phyloP scores from a whole-genome alignment of 768 basidiomycete genomes.

The Imleria badia region DNA sequence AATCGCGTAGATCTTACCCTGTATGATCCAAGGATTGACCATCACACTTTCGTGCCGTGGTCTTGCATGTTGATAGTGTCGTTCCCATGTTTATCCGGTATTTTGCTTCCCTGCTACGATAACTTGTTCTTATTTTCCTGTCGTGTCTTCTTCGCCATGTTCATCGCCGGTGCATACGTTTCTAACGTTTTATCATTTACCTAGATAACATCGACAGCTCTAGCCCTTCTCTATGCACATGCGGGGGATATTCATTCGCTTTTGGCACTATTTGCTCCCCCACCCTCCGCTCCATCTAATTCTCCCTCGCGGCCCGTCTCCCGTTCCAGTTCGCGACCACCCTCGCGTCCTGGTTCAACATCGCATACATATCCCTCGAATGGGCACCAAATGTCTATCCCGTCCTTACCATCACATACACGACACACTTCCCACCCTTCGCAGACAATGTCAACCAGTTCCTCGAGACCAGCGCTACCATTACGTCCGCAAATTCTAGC shows the following conservation, averaged over 20 bases:
- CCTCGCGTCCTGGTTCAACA: slow-evolving; percentile 22
- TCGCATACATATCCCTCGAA: slow-evolving; percentile 10
- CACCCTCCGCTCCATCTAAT: background rate
- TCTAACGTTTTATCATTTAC: slow-evolving; percentile 4
- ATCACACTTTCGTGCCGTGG: background rate
- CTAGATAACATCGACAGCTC: slow-evolving; percentile 31
- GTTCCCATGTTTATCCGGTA: slow-evolving; percentile 35
- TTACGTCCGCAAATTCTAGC: slow-evolving; percentile 19
- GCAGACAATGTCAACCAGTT: background rate
- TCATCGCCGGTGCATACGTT: slow-evolving; percentile 9
- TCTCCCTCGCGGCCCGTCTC: slow-evolving; percentile 21
- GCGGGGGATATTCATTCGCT: slow-evolving; percentile 23
- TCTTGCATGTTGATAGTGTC: slow-evolving; percentile 31
- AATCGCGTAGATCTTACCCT: slow-evolving; percentile 45
- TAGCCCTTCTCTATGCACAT: slow-evolving; percentile 29
- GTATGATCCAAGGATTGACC: slow-evolving; percentile 40
- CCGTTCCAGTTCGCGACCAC: slow-evolving; percentile 20
- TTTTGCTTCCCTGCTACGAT: slow-evolving; percentile 26
- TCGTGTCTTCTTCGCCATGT: background rate
- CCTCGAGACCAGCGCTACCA: slow-evolving; percentile 8
- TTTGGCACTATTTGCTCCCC: slow-evolving; percentile 17
- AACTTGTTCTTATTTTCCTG: background rate
- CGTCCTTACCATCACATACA: slow-evolving; percentile 10
- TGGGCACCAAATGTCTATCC: background rate
- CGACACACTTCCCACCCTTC: slow-evolving; percentile 8